Evolutionary conservation across 441 rosid genomes (phyloP).

Genomic region (Codiaeum variegatum): DNA sequence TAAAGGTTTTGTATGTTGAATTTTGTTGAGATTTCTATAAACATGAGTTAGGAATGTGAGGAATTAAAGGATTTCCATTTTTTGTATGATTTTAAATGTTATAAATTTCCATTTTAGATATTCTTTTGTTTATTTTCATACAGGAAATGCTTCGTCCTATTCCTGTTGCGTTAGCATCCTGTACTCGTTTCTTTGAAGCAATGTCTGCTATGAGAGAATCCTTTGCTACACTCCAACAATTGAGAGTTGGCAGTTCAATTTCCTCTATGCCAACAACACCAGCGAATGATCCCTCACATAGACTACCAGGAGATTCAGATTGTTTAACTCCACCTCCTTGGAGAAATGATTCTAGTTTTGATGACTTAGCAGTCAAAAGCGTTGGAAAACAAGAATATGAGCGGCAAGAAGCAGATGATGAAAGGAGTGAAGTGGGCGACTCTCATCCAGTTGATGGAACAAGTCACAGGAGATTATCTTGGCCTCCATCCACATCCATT

Average conservation of each 20-base stretch:
- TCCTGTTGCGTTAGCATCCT: constrained; percentile 95
- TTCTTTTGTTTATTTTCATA: constrained; percentile 3
- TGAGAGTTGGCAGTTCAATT: constrained; percentile 66
- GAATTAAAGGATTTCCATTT: no score
- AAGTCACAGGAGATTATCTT: constrained; percentile 65
- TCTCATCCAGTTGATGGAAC: constrained; percentile 38
- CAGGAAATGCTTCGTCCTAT: constrained; percentile 98
- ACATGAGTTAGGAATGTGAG: not conserved
- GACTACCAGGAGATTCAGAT: constrained; percentile 41
- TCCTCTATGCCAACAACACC: constrained; percentile 56
- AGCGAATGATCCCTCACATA: constrained; percentile 36
- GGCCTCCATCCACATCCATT: constrained; percentile 74
- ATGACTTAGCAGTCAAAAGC: constrained; percentile 52
- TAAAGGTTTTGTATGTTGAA: not conserved
- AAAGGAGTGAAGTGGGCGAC: constrained; percentile 36
- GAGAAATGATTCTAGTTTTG: constrained; percentile 61
- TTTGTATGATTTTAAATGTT: no score
- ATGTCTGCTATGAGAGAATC: constrained; percentile 99
- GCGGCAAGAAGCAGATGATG: constrained; percentile 42
- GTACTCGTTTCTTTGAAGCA: constrained; percentile 93
- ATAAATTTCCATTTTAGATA: not conserved
- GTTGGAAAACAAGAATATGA: constrained; percentile 38
- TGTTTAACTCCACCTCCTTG: constrained; percentile 74
- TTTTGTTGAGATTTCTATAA: constrained; percentile 11
- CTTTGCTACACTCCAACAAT: constrained; percentile 74